phyloP scores from a whole-genome alignment of 768 basidiomycete species.

The Lentinula boryana region DNA sequence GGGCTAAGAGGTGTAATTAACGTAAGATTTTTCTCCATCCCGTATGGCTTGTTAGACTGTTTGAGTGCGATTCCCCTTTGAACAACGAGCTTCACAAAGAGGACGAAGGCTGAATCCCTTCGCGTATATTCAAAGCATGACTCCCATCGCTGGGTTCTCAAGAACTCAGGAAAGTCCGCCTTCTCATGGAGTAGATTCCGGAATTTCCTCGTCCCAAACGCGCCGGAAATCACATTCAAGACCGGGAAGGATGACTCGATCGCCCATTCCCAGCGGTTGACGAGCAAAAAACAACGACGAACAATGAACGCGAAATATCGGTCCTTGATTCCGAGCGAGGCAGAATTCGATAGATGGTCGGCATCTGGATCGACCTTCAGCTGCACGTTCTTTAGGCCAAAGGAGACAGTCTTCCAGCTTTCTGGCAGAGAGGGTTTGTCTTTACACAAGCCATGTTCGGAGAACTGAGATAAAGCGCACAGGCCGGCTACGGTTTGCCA shows the following conservation, averaged over 20 bases:
- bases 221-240: conserved; percentile 58
- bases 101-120: conserved; percentile 67
- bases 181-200: conserved; percentile 59
- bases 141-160: conserved; percentile 47
- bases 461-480: conserved; percentile 77
- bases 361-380: conserved; percentile 47
- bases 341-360: conserved; percentile 31
- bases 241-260: conserved; percentile 50
- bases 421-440: conserved; percentile 14
- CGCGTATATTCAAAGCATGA: conserved; percentile 44
- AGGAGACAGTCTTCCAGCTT: background rate
- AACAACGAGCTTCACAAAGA: conserved; percentile 80
- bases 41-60: conserved; percentile 23
- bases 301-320: conserved; percentile 65
- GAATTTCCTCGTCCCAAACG: conserved; percentile 76
- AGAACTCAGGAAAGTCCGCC: conserved; percentile 68
- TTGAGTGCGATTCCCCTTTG: conserved; percentile 41
- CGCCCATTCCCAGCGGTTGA: conserved; percentile 72
- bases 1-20: conserved; percentile 67
- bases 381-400: conserved; percentile 23
- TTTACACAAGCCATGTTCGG: conserved; percentile 36
- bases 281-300: conserved; percentile 68
- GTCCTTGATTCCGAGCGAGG: conserved; percentile 50
- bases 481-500: conserved; percentile 70
- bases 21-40: conserved; percentile 63